These are phyloP conservation scores for Inosperma sp. DNA, from an alignment of 768 basidiomycete species.

Conservation along the genomic window DNA sequence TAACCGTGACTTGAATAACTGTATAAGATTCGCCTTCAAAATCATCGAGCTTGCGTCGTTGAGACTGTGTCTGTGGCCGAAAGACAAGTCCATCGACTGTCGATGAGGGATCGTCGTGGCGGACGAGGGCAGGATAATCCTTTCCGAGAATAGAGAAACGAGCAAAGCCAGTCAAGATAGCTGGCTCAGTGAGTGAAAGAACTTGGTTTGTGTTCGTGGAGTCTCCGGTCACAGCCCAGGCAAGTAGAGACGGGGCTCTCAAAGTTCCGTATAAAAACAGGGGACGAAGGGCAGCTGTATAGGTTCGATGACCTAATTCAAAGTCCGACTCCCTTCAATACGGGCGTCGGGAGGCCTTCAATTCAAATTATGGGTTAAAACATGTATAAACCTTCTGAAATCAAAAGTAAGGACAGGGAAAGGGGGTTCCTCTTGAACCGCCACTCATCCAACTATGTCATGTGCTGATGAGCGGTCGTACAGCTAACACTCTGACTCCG, in stretches of 20 bases:
- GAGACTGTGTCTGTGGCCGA: conserved; percentile 17
- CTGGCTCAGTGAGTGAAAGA: neutral
- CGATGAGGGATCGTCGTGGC: conserved; percentile 10
- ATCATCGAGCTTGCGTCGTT: conserved; percentile 22
- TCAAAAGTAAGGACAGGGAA: no score
- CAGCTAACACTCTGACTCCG: no score
- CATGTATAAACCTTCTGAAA: no score
- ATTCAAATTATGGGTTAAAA: no score
- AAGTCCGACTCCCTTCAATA: no score
- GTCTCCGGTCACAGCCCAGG: neutral
- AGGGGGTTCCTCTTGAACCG: no score
- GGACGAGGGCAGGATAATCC: neutral
- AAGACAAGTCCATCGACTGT: conserved; percentile 20
- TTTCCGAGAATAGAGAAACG: neutral
- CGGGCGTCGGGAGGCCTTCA: no score
- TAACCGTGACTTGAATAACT: neutral
- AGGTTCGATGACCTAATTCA: neutral
- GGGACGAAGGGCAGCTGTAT: neutral
- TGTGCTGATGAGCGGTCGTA: no score
- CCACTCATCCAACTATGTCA: no score
- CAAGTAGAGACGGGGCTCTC: neutral
- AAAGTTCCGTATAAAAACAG: conserved; percentile 1
- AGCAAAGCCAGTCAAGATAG: neutral
- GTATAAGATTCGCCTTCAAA: conserved; percentile 19
- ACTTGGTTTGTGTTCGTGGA: neutral